Conservation (phyloP, 2,329 filamentous ascomycete species). For the Dactylellina parvicollis region DNA sequence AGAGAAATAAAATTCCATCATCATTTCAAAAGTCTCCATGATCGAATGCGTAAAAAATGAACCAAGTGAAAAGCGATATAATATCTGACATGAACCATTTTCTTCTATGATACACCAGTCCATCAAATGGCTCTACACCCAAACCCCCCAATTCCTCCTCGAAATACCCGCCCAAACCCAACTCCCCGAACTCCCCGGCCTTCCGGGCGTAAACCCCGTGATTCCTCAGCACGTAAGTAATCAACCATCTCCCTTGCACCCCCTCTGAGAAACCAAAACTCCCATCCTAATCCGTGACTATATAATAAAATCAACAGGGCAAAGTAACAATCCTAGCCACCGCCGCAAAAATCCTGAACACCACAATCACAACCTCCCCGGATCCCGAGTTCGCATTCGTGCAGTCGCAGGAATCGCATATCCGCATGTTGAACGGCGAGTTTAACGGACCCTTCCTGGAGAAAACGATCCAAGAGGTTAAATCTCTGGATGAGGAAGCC, state of each 20-base stretch:
- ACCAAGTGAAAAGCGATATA: background rate
- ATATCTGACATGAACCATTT: conserved; percentile 27
- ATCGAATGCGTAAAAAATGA: background rate
- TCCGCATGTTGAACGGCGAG: conserved; percentile 12
- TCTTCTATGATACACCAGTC: conserved; percentile 31
- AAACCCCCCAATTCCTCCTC: conserved; percentile 43
- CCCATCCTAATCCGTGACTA: too few relatives aligned
- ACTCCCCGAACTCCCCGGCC: conserved; percentile 32
- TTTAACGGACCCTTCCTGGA: conserved; percentile 2
- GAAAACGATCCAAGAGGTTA: background rate
- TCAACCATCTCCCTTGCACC: background rate
- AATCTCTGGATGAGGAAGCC: conserved; percentile 2
- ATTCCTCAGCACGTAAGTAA: conserved; percentile 43
- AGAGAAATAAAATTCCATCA: background rate
- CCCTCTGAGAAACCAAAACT: background rate
- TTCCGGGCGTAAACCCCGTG: conserved; percentile 10
- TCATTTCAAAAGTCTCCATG: too few relatives aligned
- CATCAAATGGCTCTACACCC: conserved; percentile 48
- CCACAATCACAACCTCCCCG: conserved; percentile 30
- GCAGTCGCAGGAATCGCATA: conserved; percentile 51
- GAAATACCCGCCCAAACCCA: conserved; percentile 7
- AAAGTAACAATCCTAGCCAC: conserved; percentile 25
- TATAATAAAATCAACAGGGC: conserved; percentile 17
- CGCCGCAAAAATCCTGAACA: conserved; percentile 12
- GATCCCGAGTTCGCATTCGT: conserved; percentile 43